Percentiles rank a stretch among this genome's conserved stretches.
phyloP scores from a whole-genome alignment of 768 basidiomycete species.

The Amanita pallidorosea region DNA sequence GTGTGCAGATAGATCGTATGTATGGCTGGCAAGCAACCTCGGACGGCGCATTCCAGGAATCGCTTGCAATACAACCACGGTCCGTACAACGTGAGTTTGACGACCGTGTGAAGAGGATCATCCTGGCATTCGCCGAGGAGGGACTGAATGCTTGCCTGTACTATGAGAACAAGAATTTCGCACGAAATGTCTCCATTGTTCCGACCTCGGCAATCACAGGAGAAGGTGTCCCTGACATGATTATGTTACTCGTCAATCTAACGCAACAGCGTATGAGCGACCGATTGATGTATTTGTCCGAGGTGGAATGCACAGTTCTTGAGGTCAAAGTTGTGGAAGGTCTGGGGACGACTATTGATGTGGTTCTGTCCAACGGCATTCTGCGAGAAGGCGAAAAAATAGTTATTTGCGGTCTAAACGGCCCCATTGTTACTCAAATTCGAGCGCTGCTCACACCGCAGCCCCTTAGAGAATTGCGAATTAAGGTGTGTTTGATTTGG shows the following conservation, averaged over 20 bases:
- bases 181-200: slow-evolving; percentile 88
- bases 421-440: slow-evolving; percentile 91
- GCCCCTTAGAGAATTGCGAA: slow-evolving; percentile 86
- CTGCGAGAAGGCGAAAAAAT: slow-evolving; percentile 88
- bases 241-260: slow-evolving; percentile 94
- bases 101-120: slow-evolving; percentile 75
- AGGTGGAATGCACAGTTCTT: slow-evolving; percentile 94
- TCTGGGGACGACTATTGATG: slow-evolving; percentile 95
- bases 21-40: slow-evolving; percentile 91
- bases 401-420: slow-evolving; percentile 93
- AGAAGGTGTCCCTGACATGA: slow-evolving; percentile 98
- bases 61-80: slow-evolving; percentile 69
- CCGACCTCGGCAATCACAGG: slow-evolving; percentile 98
- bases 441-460: slow-evolving; percentile 94
- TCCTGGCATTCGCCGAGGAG: slow-evolving; percentile 94
- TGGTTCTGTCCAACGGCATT: slow-evolving; percentile 90
- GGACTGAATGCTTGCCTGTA: slow-evolving; percentile 91
- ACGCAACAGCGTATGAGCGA: slow-evolving; percentile 98
- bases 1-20: slow-evolving; percentile 83
- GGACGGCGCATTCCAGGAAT: slow-evolving; percentile 87
- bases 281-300: slow-evolving; percentile 94
- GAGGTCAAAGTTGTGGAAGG: slow-evolving; percentile 99
- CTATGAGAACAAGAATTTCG: slow-evolving; percentile 96
- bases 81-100: slow-evolving; percentile 88
- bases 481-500: slow-evolving; percentile 55